Percentiles rank a stretch among this genome's conserved stretches.
phyloP scores from a whole-genome alignment of 345 rosid genomes.

The Clarkia xantiana region DNA sequence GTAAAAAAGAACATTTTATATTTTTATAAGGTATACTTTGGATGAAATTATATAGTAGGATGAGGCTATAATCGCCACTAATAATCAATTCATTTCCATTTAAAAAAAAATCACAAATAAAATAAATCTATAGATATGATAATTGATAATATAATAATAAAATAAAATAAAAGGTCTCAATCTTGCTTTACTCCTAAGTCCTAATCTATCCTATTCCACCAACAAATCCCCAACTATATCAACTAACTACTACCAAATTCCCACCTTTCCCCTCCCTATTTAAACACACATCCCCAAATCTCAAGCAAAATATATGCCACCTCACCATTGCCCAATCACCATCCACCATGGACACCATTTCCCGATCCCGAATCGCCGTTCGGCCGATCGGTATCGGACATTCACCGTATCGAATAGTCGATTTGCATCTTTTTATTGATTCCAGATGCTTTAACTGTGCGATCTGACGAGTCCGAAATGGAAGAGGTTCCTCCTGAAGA shows the following conservation, averaged over 20 bases:
- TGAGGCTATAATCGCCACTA: no score
- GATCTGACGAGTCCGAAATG: conserved; percentile 76
- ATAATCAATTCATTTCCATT: no score
- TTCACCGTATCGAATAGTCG: no score
- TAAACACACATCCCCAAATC: conserved; percentile 17
- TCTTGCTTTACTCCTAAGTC: not conserved
- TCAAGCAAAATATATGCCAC: conserved; percentile 42
- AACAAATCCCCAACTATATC: conserved; percentile 7
- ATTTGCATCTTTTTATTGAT: no score
- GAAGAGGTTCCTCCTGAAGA: conserved; percentile 78
- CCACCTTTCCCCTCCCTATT: conserved; percentile 13
- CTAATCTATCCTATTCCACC: not conserved
- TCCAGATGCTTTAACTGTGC: conserved; percentile 23
- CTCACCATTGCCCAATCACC: conserved; percentile 4
- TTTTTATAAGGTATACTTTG: no score
- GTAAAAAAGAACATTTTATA: no score
- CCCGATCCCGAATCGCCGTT: not conserved
- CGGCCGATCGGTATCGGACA: not conserved
- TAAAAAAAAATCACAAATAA: no score
- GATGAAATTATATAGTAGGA: no score
- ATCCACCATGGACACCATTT: not conserved
- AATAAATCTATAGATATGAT: no score
- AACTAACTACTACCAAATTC: conserved; percentile 30
- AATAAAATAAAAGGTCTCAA: no score
- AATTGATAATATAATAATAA: no score